A percentile compares a stretch with the other conserved stretches of the same genome.
These are phyloP conservation scores for Rhizophagus clarus DNA, from an alignment of 192 early-diverging fungal genomes.

Conservation along the genomic window DNA sequence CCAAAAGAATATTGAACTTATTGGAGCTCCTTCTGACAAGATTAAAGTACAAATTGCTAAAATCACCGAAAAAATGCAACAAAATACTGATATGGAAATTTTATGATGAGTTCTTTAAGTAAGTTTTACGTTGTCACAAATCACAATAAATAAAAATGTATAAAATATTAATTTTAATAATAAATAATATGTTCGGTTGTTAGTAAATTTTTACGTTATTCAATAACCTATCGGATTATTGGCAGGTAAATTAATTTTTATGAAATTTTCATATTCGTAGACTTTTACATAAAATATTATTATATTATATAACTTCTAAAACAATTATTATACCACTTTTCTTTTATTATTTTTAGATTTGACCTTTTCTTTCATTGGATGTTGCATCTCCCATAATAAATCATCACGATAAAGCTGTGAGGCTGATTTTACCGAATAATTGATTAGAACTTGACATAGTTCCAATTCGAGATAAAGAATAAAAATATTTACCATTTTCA, in stretches of 20 bases:
- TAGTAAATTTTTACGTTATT: too few relatives aligned
- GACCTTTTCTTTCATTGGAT: slow-evolving; percentile 16
- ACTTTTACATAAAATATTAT: too few relatives aligned
- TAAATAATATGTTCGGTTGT: too few relatives aligned
- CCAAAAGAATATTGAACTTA: slow-evolving; percentile 87
- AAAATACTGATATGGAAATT: slow-evolving; percentile 69
- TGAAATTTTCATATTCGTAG: too few relatives aligned
- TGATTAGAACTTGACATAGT: too few relatives aligned
- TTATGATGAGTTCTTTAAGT: slow-evolving; percentile 42
- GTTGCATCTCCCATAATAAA: slow-evolving; percentile 21
- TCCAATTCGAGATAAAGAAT: not conserved
- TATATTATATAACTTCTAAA: too few relatives aligned
- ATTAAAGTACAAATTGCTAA: slow-evolving; percentile 69
- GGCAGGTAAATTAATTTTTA: too few relatives aligned
- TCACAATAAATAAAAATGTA: too few relatives aligned
- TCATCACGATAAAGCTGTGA: slow-evolving; percentile 9
- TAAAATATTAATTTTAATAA: too few relatives aligned
- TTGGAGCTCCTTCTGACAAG: slow-evolving; percentile 60
- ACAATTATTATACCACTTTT: not conserved
- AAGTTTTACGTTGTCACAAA: not conserved
- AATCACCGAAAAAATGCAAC: slow-evolving; percentile 49
- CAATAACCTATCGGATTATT: too few relatives aligned
- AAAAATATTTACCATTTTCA: not conserved
- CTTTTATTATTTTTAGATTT: not conserved
- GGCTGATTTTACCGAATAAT: not conserved